Base-by-base conservation (phyloP, 345 rosid genomes). In the Gossypium thurberi region DNA sequence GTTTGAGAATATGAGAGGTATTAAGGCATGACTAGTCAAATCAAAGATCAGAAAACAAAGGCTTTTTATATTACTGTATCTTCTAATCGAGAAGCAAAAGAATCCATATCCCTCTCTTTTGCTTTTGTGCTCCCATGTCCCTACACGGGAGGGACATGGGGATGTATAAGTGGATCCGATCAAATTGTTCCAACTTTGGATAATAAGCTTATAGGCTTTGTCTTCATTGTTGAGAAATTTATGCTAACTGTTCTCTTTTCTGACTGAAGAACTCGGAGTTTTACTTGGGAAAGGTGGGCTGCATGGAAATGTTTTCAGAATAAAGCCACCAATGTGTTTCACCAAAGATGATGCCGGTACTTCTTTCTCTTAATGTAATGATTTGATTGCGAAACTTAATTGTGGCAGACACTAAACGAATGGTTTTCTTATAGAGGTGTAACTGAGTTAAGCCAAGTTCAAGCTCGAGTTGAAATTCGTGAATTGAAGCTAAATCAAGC, bases 271-370 rank as follows among this genome's bases (percentile, higher is more conserved):
- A 67, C 88, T 85, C 1, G 97, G 98, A 3, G 74, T 91, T 25
- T 85, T 94, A 57, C 85, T 90, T 6, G 97, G 99, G 63, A 92
- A 94, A 86, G 98, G 98, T 25, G 99, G 99, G 62, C 81, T 89
- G 11, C 91, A 95, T 43, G 98, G 96, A 40, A 95, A 85, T 40
- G 96, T 91, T 68, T 91, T 95, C 84, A 87, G 97, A 76, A 85
- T 95, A 76, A 92, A 91, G 72, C 96, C 99, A 21, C 99, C 98
- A 0, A 91, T 91, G 99, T 91, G 99, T 79, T 95, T 91, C 80
- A 82, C 89, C 71, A 91, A 88, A 82, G 91, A 89, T 26, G 98
- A 95, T 85, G 94, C 97, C 48, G 98, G 98, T 87, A 86, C 42
- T n/a, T 42, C 64, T 53, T n/a, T 42, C 64, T 53, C 61, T 26